These are phyloP conservation scores for Paxillus involutus DNA, from an alignment of 768 basidiomycete genomes.

Conservation along the genomic window DNA sequence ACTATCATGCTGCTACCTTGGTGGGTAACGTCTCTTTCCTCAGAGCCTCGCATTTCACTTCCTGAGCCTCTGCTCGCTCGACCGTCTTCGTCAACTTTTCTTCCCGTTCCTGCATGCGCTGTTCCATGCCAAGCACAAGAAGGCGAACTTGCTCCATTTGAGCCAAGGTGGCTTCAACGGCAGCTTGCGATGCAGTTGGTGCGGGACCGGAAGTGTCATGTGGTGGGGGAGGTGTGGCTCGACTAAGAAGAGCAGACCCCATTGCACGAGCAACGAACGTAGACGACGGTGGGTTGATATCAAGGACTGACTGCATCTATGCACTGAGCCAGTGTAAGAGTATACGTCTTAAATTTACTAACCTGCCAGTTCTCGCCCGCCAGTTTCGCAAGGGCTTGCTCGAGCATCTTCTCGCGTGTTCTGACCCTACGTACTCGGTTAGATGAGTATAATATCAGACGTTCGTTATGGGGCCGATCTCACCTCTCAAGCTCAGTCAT, in stretches of 20 bases:
- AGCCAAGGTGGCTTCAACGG: conserved; percentile 44
- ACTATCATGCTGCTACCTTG: conserved; percentile 15
- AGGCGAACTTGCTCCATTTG: conserved; percentile 70
- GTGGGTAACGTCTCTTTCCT: conserved; percentile 37
- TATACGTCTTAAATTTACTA: conserved; percentile 9
- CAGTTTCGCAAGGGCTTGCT: conserved; percentile 66
- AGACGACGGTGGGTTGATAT: conserved; percentile 35
- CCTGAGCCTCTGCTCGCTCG: conserved; percentile 59
- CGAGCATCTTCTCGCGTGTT: conserved; percentile 73
- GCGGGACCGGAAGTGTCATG: conserved; percentile 16
- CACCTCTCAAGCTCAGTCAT: conserved; percentile 81
- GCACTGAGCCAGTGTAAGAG: not conserved
- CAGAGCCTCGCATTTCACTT: conserved; percentile 50
- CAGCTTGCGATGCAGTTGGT: conserved; percentile 20
- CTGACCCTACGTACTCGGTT: conserved; percentile 44
- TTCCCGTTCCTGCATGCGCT: conserved; percentile 62
- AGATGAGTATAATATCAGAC: not conserved
- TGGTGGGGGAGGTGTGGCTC: conserved; percentile 13
- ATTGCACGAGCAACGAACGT: conserved; percentile 28
- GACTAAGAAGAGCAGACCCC: conserved; percentile 28
- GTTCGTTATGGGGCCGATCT: conserved; percentile 11
- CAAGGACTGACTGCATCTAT: conserved; percentile 28
- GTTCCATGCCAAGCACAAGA: conserved; percentile 74
- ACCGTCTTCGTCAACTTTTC: conserved; percentile 60
- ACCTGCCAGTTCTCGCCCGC: conserved; percentile 87